phyloP scores from a whole-genome alignment of 192 early-diverging fungal genomes.

The Podila horticola region DNA sequence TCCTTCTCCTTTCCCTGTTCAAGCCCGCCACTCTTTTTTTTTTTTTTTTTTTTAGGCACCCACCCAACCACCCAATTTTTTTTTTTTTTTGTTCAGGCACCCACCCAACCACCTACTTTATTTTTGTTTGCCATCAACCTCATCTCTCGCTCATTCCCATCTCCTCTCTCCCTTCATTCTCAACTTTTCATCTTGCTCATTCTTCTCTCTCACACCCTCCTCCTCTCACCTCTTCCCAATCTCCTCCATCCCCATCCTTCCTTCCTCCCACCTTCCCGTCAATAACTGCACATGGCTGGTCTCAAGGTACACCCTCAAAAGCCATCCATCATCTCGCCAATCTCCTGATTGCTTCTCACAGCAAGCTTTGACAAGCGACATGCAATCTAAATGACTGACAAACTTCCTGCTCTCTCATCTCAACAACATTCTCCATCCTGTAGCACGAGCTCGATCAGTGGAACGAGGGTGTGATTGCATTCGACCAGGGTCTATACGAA shows the following conservation, averaged over 20 bases:
- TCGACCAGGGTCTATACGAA: constrained; percentile 79
- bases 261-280: not conserved
- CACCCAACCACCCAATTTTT: no score
- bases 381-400: not conserved
- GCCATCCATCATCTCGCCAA: not conserved
- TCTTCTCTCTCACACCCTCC: no score
- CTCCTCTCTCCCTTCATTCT: not conserved
- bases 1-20: no score
- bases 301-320: constrained; percentile 30
- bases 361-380: not conserved
- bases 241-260: not conserved
- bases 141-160: not conserved
- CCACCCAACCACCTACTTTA: not conserved
- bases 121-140: not conserved
- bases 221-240: not conserved
- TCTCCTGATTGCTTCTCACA: not conserved
- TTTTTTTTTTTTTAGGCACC: no score
- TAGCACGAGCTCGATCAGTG: constrained; percentile 51
- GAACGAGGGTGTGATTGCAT: constrained; percentile 76
- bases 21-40: no score
- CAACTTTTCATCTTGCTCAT: not conserved
- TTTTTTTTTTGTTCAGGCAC: not conserved
- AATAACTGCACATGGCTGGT: constrained; percentile 19
- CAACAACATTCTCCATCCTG: not conserved
- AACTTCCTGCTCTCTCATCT: not conserved